Evolutionary conservation across 306 rosid genomes (phyloP).

Genomic region (Quercus gilva): DNA sequence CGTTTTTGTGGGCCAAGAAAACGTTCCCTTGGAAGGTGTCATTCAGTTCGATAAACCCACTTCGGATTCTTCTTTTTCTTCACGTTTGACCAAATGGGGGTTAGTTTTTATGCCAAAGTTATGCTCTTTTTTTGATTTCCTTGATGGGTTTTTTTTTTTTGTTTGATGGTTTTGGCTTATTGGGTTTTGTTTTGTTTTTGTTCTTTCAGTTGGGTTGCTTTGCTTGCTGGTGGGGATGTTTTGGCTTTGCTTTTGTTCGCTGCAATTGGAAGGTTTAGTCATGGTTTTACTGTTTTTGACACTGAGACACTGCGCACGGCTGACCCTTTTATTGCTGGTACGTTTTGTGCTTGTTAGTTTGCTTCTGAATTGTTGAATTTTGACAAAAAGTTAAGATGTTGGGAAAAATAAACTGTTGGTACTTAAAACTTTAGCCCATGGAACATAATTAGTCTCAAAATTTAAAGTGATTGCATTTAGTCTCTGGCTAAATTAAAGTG

Average conservation of each 20-base stretch:
- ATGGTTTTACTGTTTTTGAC: slow-evolving; percentile 73
- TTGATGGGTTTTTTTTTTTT: not conserved
- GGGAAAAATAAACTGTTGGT: no score
- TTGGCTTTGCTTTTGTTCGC: slow-evolving; percentile 80
- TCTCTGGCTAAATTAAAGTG: no score
- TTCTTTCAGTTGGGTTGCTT: slow-evolving; percentile 66
- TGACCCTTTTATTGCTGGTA: slow-evolving; percentile 97
- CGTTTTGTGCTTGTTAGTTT: not conserved
- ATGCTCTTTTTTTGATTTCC: not conserved
- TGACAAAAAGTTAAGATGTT: not conserved
- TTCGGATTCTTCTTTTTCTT: slow-evolving; percentile 30
- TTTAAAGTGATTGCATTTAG: no score
- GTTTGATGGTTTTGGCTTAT: not conserved
- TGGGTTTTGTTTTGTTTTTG: slow-evolving; percentile 10
- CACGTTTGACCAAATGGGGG: slow-evolving; percentile 89
- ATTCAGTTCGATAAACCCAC: slow-evolving; percentile 83
- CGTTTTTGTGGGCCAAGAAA: slow-evolving; percentile 60
- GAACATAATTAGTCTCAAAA: no score
- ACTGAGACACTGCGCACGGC: slow-evolving; percentile 74
- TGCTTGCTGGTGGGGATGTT: slow-evolving; percentile 88
- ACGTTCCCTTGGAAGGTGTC: slow-evolving; percentile 89
- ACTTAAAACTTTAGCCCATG: no score
- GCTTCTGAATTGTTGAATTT: not conserved
- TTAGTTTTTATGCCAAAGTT: slow-evolving; percentile 4
- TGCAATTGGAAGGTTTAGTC: slow-evolving; percentile 84